A percentile compares a stretch with the other conserved stretches of the same genome.
These are phyloP conservation scores for Didymella keratinophila DNA, from an alignment of 2,329 filamentous ascomycete genomes.

Conservation along the genomic window DNA sequence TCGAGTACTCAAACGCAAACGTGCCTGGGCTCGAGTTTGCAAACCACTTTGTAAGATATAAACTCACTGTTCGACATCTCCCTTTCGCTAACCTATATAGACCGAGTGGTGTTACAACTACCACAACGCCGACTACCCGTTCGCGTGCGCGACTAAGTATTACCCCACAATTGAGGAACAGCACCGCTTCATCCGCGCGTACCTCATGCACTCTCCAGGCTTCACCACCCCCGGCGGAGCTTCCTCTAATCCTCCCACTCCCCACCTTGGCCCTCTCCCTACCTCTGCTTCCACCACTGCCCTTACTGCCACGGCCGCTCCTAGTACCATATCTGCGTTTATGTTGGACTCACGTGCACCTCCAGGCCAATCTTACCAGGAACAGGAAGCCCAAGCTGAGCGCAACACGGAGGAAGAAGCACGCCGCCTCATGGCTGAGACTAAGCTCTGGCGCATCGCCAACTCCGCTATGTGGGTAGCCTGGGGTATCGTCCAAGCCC, in stretches of 20 bases:
- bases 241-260: constrained; percentile 54
- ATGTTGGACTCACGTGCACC: constrained; percentile 72
- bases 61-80: constrained; percentile 12
- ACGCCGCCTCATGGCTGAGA: constrained; percentile 76
- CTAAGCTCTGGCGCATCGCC: constrained; percentile 83
- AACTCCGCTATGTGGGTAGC: constrained; percentile 92
- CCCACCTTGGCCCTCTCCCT: constrained; percentile 40
- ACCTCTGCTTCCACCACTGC: constrained; percentile 46
- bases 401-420: constrained; percentile 72
- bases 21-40: constrained; percentile 88
- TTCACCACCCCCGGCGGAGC: constrained; percentile 66
- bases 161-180: constrained; percentile 87
- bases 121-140: constrained; percentile 72
- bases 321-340: constrained; percentile 65
- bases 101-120: constrained; percentile 99
- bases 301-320: constrained; percentile 42
- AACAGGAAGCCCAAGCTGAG: constrained; percentile 61
- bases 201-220: constrained; percentile 80
- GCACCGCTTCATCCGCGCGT: constrained; percentile 82
- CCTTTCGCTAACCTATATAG: constrained; percentile 41
- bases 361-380: constrained; percentile 46
- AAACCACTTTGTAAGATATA: constrained; percentile 80
- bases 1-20: constrained; percentile 95
- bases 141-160: constrained; percentile 70
- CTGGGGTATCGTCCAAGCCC: constrained; percentile 96